These are phyloP conservation scores for Lecanicillium sp. DNA, from an alignment of 2,329 filamentous ascomycete species.

Conservation along the genomic window DNA sequence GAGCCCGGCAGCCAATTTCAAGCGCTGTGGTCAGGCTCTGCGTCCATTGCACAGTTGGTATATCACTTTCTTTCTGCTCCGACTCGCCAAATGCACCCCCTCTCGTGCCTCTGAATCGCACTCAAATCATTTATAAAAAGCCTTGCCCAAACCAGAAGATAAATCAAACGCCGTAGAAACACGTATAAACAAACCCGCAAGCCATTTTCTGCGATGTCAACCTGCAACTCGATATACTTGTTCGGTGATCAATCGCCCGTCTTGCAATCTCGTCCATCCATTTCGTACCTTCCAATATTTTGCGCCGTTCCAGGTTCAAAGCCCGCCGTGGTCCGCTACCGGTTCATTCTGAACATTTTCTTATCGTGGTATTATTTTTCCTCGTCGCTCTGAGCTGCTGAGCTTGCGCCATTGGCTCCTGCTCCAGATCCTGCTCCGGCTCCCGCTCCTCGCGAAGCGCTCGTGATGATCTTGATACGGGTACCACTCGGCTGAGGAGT, in stretches of 20 bases:
- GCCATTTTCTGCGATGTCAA: constrained; percentile 1
- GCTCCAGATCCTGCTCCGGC: too few species aligned
- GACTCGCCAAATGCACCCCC: too few species aligned
- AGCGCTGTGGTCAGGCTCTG: too few species aligned
- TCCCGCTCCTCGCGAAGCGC: constrained; percentile 25
- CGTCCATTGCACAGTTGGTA: too few species aligned
- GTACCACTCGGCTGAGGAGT: constrained; percentile 58
- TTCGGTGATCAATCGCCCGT: background rate
- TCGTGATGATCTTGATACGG: constrained; percentile 61
- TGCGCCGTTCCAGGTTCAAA: too few species aligned
- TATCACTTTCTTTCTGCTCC: too few species aligned
- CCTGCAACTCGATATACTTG: too few species aligned
- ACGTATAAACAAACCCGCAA: constrained; percentile 13
- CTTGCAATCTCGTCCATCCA: constrained; percentile 5
- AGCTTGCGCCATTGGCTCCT: constrained; percentile 28
- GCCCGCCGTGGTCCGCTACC: constrained; percentile 4
- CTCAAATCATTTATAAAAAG: too few species aligned
- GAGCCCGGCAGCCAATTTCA: too few species aligned
- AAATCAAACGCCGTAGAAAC: constrained; percentile 14
- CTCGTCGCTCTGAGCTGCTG: constrained; percentile 42
- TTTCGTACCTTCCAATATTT: background rate
- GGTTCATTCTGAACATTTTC: constrained; percentile 7
- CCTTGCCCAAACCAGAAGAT: too few species aligned
- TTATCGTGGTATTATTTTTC: constrained; percentile 26
- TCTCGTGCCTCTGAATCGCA: too few species aligned